Evolutionary conservation across 805 yeast species (phyloP).

Genomic region (Suhomyces xylopsoci): DNA sequence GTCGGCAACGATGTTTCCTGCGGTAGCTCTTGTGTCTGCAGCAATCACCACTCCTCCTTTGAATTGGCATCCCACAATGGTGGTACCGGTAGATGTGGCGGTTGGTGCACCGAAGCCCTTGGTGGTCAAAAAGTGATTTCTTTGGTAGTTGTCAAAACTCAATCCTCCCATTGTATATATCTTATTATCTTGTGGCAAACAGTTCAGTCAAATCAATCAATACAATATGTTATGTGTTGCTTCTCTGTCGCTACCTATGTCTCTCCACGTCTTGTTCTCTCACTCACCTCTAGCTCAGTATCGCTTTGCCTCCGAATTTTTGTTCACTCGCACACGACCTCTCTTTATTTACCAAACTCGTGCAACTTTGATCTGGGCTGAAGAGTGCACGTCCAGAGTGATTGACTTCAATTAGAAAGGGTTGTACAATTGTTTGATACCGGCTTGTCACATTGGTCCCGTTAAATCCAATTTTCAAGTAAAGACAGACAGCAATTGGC

Average conservation of each 20-base stretch:
- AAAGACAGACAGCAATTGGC: background rate
- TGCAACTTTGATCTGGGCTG: background rate
- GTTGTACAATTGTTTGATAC: background rate
- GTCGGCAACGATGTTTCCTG: conserved; percentile 95
- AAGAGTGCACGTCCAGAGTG: background rate
- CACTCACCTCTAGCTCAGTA: background rate
- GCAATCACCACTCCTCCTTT: conserved; percentile 95
- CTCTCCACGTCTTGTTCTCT: background rate
- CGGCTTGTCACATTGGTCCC: background rate
- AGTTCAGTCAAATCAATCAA: background rate
- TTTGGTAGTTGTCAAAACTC: conserved; percentile 88
- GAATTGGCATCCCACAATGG: conserved; percentile 94
- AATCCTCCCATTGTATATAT: conserved; percentile 73
- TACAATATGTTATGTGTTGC: background rate
- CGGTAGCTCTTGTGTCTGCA: conserved; percentile 97
- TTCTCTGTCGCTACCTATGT: background rate
- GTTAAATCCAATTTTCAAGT: background rate
- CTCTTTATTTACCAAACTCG: background rate
- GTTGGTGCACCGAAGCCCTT: conserved; percentile 76
- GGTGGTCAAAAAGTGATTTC: conserved; percentile 72
- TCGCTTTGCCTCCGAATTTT: conserved; percentile 3
- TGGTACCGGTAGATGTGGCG: conserved; percentile 98
- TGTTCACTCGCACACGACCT: conserved; percentile 1
- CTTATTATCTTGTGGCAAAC: background rate
- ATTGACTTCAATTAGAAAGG: background rate